A percentile compares a stretch with the other conserved stretches of the same genome.
phyloP scores from a whole-genome alignment of 2,329 filamentous ascomycete genomes.

The Colletotrichum godetiae region DNA sequence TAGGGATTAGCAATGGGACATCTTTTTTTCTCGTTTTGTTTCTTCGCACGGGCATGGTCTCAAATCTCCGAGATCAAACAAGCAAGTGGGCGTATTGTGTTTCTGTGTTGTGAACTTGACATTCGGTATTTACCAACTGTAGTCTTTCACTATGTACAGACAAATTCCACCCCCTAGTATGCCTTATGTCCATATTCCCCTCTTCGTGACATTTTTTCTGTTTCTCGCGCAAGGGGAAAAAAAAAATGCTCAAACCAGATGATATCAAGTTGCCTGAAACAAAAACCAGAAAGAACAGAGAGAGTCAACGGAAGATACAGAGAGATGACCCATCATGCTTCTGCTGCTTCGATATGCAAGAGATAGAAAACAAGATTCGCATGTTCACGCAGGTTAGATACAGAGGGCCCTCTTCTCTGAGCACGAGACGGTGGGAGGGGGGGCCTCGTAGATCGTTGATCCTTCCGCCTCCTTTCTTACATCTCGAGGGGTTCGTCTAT shows the following conservation, averaged over 20 bases:
- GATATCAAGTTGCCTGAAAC: conserved; percentile 29
- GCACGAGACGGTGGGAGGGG: not conserved
- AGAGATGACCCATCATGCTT: conserved; percentile 7
- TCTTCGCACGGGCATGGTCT: not conserved
- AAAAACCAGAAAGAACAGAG: not conserved
- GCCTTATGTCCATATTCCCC: not conserved
- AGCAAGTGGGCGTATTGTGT: not conserved
- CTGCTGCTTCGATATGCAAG: conserved; percentile 8
- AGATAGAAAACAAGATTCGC: conserved; percentile 3
- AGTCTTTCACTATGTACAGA: not conserved
- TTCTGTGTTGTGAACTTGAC: not conserved
- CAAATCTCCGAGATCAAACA: no score
- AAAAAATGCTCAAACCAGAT: not conserved
- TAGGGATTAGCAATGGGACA: not conserved
- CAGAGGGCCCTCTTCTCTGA: not conserved
- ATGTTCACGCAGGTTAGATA: conserved; percentile 22
- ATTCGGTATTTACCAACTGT: conserved; percentile 11
- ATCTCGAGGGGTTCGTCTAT: not conserved
- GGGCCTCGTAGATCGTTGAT: not conserved
- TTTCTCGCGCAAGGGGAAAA: not conserved
- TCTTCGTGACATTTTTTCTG: not conserved
- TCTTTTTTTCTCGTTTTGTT: not conserved
- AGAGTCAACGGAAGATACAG: not conserved
- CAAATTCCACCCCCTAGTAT: not conserved
- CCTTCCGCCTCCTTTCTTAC: not conserved